Conservation (phyloP, 2,329 filamentous ascomycete species). For the Fusarium metavorans region DNA sequence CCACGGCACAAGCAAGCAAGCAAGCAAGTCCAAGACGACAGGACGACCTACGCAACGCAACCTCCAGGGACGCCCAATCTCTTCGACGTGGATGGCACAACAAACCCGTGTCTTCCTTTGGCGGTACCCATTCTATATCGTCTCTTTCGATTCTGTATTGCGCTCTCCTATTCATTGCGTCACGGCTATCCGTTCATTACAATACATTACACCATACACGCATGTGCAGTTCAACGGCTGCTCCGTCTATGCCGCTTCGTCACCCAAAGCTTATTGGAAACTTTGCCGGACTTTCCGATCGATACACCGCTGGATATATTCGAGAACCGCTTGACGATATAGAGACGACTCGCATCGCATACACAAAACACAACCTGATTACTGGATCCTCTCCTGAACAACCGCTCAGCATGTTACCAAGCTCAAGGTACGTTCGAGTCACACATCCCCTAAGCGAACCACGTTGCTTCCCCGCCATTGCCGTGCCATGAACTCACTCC, state of each 20-base stretch:
- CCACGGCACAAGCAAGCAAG: constrained; percentile 20
- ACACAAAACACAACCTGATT: background rate
- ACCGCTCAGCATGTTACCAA: constrained; percentile 45
- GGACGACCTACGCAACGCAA: constrained; percentile 21
- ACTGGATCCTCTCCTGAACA: constrained; percentile 24
- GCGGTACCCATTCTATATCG: background rate
- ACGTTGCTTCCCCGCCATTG: background rate
- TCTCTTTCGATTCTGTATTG: constrained; percentile 5
- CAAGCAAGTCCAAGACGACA: constrained; percentile 21
- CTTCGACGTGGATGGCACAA: constrained; percentile 27
- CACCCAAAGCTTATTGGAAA: constrained; percentile 27
- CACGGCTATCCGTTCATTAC: background rate
- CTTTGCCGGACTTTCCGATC: constrained; percentile 20
- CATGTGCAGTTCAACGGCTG: constrained; percentile 37
- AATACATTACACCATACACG: constrained; percentile 3
- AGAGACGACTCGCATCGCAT: background rate
- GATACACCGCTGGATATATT: background rate
- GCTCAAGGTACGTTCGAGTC: constrained; percentile 38
- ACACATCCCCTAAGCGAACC: background rate
- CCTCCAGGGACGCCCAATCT: constrained; percentile 26
- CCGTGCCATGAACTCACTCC: constrained; percentile 30
- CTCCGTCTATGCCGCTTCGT: constrained; percentile 19
- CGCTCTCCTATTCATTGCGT: background rate
- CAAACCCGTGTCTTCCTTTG: constrained; percentile 21
- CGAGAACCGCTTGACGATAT: constrained; percentile 1